A percentile compares a stretch with the other conserved stretches of the same genome.
Evolutionary conservation across 2,329 filamentous ascomycete species (phyloP).

Genomic region (Ceratocystis cacaofunesta): DNA sequence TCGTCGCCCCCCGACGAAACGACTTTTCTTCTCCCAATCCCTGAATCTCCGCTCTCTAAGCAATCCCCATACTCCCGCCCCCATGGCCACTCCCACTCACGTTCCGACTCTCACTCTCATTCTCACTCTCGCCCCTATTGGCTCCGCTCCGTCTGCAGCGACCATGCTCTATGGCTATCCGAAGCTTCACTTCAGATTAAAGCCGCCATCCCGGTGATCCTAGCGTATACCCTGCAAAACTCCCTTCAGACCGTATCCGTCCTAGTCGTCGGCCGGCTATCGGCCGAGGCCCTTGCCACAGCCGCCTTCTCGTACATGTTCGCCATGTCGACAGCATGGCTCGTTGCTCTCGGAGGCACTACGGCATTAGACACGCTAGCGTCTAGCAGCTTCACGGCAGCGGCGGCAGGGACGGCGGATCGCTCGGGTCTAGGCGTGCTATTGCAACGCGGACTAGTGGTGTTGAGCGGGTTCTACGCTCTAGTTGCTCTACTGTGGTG

Average conservation of each 20-base stretch:
- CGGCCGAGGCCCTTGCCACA: constrained; percentile 63
- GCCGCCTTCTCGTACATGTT: constrained; percentile 90
- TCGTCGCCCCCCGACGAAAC: constrained; percentile 7
- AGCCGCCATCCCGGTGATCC: constrained; percentile 59
- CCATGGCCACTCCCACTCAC: not conserved
- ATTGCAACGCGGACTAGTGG: constrained; percentile 59
- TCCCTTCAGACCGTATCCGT: constrained; percentile 72
- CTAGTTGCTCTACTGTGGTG: constrained; percentile 61
- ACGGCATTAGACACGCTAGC: constrained; percentile 77
- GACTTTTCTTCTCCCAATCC: not conserved
- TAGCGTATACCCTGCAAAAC: constrained; percentile 77
- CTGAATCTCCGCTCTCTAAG: not conserved
- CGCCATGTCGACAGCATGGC: constrained; percentile 76
- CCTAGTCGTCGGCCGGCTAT: constrained; percentile 63
- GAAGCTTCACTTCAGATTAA: constrained; percentile 57
- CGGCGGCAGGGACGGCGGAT: constrained; percentile 61
- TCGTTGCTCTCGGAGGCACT: constrained; percentile 71
- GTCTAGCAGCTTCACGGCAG: constrained; percentile 68
- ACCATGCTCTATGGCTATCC: constrained; percentile 24
- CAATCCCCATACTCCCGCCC: not conserved
- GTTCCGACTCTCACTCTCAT: not conserved
- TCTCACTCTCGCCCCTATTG: not conserved
- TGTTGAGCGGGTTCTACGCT: constrained; percentile 57
- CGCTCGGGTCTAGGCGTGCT: constrained; percentile 66
- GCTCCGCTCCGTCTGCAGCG: not conserved